Base-by-base conservation (phyloP, 257 asterid genomes). In the Penstemon eatonii region DNA sequence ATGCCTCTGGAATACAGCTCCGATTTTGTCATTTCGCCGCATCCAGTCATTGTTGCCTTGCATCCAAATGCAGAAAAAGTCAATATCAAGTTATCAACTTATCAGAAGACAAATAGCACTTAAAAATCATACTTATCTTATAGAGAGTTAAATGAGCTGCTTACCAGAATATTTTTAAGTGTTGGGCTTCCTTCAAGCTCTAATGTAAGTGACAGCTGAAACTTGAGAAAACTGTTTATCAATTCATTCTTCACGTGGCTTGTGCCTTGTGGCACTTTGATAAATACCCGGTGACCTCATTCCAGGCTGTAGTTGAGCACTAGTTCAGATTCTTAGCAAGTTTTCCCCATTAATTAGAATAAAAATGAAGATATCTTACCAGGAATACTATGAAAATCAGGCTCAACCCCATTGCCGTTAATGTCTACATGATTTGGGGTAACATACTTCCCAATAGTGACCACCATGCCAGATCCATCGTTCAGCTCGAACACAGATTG, bases 401-500 rank as follows among this genome's bases (percentile, higher is more conserved):
- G 97, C 54, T 91, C 96, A 62, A 94, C 77, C 40, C 99, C 99
- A 18, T 89, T 89, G 68, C 96, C 93, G 59, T 94, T 94, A 39
- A 94, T 94, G 84, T 94, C 96, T 82, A 72, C 66, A 76, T 81
- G 96, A 65, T 86, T 87, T 50, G 99, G 97, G 0, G 99, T 90
- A 63, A 86, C 99, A 69, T 94, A 94, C 86, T 90, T 94, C 76
- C 97, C 97, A 59, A 94, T 77, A 12, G 99, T 94, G 77, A 94
- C 96, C 61, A 86, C 97, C 66, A 94, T 76, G 1, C 99, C 99
- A 13, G 99, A 94, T 42, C 99, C 99, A 72, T 94, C 97, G 8
- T 79, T 89, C 49, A 94, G 96, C 89, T 94, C 99, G 10, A 90
- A 94, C 5, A 94, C 97, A 5, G 97, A 91, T 81, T 94, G 99